Evolutionary conservation across 2,329 filamentous ascomycete genomes (phyloP), one percentile per base, ranked within the genome.

Genomic region (Myriosclerotinia scirpicola): DNA sequence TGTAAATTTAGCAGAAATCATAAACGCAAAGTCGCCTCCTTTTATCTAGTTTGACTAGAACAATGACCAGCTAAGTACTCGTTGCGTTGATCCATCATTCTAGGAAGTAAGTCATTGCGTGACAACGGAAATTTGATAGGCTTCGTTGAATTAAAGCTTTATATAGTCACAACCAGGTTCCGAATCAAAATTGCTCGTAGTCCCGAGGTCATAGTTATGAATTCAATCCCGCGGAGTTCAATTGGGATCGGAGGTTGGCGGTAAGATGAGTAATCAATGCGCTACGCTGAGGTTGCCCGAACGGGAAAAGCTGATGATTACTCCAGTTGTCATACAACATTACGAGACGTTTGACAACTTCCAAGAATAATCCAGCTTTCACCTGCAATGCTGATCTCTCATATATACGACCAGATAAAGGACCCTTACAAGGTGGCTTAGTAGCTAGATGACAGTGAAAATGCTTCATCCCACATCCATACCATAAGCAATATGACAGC

Each of bases 261-360:
- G 26, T 26, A 26, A 3, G 26, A 26, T 26, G 26, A 26, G 42
- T 58, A 48, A 48, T 38, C 54, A 48, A n/a, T 12, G n/a, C 48
- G 26, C 64, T 66, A 62, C 64, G 64, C 64, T 54, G 64, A 61
- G 64, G 17, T 61, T 66, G 34, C 64, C 64, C 26, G 9, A 66
- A 66, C 34, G 3, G 58, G 64, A 54, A 36, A 40, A 22, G 55
- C 26, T 40, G 5, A 34, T 66, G 42, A 50, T 65, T 48, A 59
- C 14, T 22, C 17, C 9, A 48, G n/a, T 14, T 8, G 12, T 34
- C 26, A 17, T 8, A 36, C 15, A 46, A 46, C 44, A 6, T 48
- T 9, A 48, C 34, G 22, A 12, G 22, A 11, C 54, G 12, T 58
- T 15, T 30, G 20, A 58, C 14, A 22, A 14, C 14, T 30, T 26